phyloP scores from a whole-genome alignment of 176 grass and related monocot genomes.

The Aegilops speltoides region DNA sequence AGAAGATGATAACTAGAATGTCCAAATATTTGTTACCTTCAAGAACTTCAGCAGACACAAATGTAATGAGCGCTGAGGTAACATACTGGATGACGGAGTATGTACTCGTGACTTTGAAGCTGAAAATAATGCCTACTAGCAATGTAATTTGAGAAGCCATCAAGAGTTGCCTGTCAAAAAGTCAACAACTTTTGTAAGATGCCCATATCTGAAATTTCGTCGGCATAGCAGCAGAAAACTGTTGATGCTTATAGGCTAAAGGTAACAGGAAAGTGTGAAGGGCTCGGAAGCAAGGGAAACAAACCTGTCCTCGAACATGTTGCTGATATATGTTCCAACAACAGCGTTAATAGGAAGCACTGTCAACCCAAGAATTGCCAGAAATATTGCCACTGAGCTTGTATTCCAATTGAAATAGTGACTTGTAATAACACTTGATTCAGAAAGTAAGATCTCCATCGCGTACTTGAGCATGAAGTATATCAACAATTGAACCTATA shows the following conservation, averaged over 20 bases:
- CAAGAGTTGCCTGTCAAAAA: constrained; percentile 73
- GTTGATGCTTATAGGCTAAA: not conserved
- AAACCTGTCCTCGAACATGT: constrained; percentile 99
- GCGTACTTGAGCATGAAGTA: constrained; percentile 99
- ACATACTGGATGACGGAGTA: constrained; percentile 80
- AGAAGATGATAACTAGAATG: not conserved
- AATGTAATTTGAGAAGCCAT: constrained; percentile 79
- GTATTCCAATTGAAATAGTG: constrained; percentile 97
- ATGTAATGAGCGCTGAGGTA: constrained; percentile 66
- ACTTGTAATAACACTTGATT: constrained; percentile 92
- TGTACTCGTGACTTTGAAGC: constrained; percentile 69
- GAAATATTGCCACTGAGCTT: constrained; percentile 86
- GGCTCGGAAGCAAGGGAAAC: constrained; percentile 2
- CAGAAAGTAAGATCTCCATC: constrained; percentile 96
- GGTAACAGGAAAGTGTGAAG: not conserved
- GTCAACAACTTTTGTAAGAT: not conserved
- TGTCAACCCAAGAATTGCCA: constrained; percentile 84
- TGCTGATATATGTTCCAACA: constrained; percentile 93
- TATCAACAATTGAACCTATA: constrained; percentile 91
- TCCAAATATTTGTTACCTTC: constrained; percentile 61
- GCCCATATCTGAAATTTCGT: not conserved
- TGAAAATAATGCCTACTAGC: constrained; percentile 72
- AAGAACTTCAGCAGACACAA: constrained; percentile 95
- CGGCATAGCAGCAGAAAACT: not conserved
- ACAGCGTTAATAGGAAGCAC: constrained; percentile 97